Base-by-base conservation (phyloP, 176 grass and related monocot species). In the Lolium perenne region DNA sequence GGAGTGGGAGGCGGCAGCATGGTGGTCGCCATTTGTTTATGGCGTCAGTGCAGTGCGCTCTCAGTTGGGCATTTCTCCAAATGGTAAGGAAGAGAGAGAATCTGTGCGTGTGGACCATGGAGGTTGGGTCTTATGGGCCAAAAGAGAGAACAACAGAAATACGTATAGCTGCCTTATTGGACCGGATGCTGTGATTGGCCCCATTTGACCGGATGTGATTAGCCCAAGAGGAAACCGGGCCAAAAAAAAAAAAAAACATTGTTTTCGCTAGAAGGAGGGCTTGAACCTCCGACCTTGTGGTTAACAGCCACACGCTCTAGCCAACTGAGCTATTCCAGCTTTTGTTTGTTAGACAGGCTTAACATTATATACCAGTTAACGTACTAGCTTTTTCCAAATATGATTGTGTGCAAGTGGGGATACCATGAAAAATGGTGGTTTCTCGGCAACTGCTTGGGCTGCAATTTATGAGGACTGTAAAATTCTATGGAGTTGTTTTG, bases 241-340 rank as follows among this genome's bases (percentile, higher is more conserved):
- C 41, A 5, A 8, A 29, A 29, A 29, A 29, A 29, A n/a, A 40
- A 40, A 40, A 40, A 40, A 40, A 40, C 38, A n/a, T n/a, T n/a
- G n/a, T n/a, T 40, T 15, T 20, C 73, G 73, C 73, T 76, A 76
- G 74, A 76, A 76, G 74, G 74, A 76, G 49, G 74, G 74, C 49
- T 76, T 18, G 25, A 76, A 76, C 74, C 74, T 76, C 74, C 89
- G 86, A 94, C 86, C 88, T 94, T 94, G 60, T 89, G 92, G 92
- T 94, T 94, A 94, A 91, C 84, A 85, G 77, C 87, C 89, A 92
- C 71, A 92, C 90, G 90, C 87, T 94, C 93, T 92, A 49, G 67
- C 93, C 90, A 94, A 92, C 90, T 94, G 90, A 94, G 90, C 93
- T 94, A 92, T 88, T 92, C 90, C 87, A 92, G 90, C 89, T 63